phyloP scores from a whole-genome alignment of 2,329 filamentous ascomycete species.

The Thelonectria discophora region DNA sequence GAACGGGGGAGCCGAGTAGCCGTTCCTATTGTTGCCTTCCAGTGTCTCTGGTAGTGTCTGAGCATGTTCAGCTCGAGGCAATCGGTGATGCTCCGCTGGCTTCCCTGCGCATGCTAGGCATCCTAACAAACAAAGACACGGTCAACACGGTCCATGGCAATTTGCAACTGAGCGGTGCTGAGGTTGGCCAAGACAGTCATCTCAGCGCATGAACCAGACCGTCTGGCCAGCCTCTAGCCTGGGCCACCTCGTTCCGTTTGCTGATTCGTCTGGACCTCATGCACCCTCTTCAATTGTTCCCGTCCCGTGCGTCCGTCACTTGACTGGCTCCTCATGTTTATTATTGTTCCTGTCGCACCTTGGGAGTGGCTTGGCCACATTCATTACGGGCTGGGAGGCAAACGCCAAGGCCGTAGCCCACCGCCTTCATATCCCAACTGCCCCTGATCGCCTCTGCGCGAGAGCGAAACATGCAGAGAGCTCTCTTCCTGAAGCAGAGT shows the following conservation, averaged over 20 bases:
- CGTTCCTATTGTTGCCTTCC: constrained; percentile 6
- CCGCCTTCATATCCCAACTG: neutral
- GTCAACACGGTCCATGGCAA: neutral
- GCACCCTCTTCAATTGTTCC: constrained; percentile 10
- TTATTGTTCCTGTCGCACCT: neutral
- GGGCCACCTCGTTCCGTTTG: constrained; percentile 9
- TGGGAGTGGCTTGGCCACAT: constrained; percentile 2
- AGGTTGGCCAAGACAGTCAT: constrained; percentile 13
- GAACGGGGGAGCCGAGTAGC: constrained; percentile 8
- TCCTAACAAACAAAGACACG: neutral
- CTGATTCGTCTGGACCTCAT: constrained; percentile 12
- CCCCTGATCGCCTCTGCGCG: neutral
- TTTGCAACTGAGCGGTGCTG: constrained; percentile 10
- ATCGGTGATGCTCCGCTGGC: neutral
- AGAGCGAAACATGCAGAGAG: neutral
- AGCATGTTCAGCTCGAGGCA: constrained; percentile 2
- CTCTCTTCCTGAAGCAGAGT: neutral
- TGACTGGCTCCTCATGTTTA: constrained; percentile 12
- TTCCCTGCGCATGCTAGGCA: constrained; percentile 1
- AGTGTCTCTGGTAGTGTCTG: neutral
- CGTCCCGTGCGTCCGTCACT: constrained; percentile 6
- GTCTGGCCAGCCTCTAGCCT: neutral
- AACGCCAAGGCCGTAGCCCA: constrained; percentile 13
- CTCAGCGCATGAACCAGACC: constrained; percentile 34
- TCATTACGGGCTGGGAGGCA: neutral